Conservation (phyloP, 1,284 basidiomycete species). For the Pterulicium gracile region DNA sequence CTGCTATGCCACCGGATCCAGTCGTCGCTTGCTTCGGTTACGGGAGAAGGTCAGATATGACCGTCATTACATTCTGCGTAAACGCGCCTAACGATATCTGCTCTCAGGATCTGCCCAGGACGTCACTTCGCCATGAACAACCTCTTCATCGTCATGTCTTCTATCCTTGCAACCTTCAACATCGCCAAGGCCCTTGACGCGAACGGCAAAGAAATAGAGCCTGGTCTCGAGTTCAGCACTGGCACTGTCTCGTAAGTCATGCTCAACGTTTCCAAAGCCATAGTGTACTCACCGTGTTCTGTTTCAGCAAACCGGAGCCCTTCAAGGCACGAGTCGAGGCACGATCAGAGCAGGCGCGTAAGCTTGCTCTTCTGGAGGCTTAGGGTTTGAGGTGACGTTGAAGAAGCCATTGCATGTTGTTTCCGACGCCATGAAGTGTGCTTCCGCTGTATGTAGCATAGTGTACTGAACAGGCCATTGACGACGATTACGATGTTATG, state of each 20-base stretch:
- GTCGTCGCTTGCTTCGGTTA: slow-evolving; percentile 5
- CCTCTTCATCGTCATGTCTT: slow-evolving; percentile 11
- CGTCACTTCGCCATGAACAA: slow-evolving; percentile 11
- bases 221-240: background rate
- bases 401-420: no score
- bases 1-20: slow-evolving; percentile 3
- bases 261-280: background rate
- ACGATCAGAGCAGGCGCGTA: background rate
- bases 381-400: no score
- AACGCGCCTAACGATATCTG: background rate
- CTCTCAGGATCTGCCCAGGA: slow-evolving; percentile 8
- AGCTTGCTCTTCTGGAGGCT: background rate
- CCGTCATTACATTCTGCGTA: background rate
- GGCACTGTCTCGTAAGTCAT: background rate
- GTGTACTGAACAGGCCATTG: no score
- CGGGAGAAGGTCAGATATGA: slow-evolving; percentile 4
- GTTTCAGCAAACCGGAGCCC: background rate
- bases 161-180: slow-evolving; percentile 11
- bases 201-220: background rate
- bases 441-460: no score
- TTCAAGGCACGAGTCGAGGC: background rate
- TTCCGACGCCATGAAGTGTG: no score
- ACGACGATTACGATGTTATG: no score
- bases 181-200: slow-evolving; percentile 6
- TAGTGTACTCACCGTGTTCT: background rate